Conservation (phyloP, 345 rosid genomes). For the Clarkia xantiana region DNA sequence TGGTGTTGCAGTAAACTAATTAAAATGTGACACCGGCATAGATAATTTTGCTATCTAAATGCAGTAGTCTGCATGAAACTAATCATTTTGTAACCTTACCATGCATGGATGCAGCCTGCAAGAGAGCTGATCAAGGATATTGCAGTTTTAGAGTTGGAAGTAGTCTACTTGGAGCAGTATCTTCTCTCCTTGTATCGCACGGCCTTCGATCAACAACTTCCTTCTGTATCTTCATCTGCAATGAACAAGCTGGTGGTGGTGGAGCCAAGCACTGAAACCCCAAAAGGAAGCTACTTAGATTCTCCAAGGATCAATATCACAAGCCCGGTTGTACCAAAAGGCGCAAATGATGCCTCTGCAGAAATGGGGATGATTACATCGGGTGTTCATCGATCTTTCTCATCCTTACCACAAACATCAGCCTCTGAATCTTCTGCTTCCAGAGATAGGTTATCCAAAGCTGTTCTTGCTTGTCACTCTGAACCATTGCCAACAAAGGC, state of each 20-base stretch:
- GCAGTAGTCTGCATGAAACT: background rate
- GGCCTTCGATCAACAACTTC: constrained; percentile 63
- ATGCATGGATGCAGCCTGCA: constrained; percentile 41
- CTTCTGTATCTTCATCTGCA: constrained; percentile 29
- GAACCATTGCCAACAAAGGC: constrained; percentile 65
- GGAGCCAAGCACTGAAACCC: constrained; percentile 31
- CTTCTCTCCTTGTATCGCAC: constrained; percentile 84
- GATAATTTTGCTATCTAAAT: background rate
- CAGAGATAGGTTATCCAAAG: constrained; percentile 31
- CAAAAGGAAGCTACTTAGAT: constrained; percentile 20
- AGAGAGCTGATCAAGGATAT: constrained; percentile 75
- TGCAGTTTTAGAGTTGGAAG: constrained; percentile 82
- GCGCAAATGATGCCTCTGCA: constrained; percentile 12
- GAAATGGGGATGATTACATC: constrained; percentile 34
- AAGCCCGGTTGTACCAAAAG: no score
- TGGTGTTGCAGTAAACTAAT: no score
- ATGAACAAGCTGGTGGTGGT: constrained; percentile 27
- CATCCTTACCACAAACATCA: constrained; percentile 54
- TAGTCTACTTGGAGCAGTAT: constrained; percentile 70
- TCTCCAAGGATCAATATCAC: constrained; percentile 23
- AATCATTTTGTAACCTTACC: background rate
- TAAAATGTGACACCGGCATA: no score
- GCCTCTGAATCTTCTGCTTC: constrained; percentile 39
- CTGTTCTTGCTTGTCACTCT: constrained; percentile 61
- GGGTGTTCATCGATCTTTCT: constrained; percentile 49